Conservation (phyloP, 2,329 filamentous ascomycete species). For the Stenocarpella maydis region DNA sequence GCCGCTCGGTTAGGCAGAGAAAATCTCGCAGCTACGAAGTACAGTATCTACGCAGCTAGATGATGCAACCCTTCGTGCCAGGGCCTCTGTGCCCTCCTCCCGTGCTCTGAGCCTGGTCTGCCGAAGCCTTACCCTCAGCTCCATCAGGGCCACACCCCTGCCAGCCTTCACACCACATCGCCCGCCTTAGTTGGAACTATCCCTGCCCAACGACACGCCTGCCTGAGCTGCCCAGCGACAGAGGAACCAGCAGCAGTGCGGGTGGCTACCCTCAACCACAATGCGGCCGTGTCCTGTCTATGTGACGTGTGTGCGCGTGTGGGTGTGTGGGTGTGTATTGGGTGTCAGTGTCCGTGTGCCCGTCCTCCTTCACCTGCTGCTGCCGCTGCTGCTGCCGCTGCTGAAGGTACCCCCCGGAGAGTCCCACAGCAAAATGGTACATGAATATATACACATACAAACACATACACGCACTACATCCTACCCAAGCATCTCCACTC, state of each 20-base stretch:
- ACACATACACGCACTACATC: neutral
- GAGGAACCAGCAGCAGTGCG: slow-evolving; percentile 10
- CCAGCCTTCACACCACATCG: slow-evolving; percentile 26
- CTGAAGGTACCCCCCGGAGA: neutral
- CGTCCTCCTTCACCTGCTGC: too few species aligned
- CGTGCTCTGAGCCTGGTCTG: slow-evolving; percentile 19
- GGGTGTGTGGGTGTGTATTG: neutral
- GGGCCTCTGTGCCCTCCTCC: neutral
- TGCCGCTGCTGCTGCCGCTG: too few species aligned
- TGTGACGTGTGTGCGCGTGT: neutral
- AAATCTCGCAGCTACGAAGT: slow-evolving; percentile 10
- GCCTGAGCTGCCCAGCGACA: slow-evolving; percentile 24
- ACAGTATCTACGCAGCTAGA: neutral
- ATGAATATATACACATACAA: neutral
- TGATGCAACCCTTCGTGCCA: slow-evolving; percentile 12
- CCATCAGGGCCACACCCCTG: slow-evolving; percentile 25
- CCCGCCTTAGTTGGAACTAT: slow-evolving; percentile 11
- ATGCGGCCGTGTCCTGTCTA: neutral
- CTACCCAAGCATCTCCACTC: neutral
- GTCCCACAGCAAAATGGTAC: slow-evolving; percentile 19
- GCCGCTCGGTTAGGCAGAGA: neutral
- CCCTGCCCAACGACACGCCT: slow-evolving; percentile 26
- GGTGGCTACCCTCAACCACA: slow-evolving; percentile 19
- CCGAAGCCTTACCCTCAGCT: slow-evolving; percentile 25
- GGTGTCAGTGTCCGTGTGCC: neutral